A percentile compares a stretch with the other conserved stretches of the same genome.
These are phyloP conservation scores for Ustilago curta DNA, from an alignment of 1,284 basidiomycete species.

Conservation along the genomic window DNA sequence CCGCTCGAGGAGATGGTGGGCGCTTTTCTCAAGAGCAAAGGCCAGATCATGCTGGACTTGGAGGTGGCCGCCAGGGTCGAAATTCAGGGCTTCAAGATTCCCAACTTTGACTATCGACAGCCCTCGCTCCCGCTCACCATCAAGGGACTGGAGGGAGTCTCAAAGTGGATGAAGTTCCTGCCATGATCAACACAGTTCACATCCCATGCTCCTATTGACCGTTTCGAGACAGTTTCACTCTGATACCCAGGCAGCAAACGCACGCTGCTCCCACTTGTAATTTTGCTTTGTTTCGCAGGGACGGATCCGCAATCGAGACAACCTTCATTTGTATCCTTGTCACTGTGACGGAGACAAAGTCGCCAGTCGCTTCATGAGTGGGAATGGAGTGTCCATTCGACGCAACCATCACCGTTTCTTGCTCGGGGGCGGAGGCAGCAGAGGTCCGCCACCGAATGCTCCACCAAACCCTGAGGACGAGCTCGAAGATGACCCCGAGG, in stretches of 20 bases:
- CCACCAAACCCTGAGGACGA: conserved; percentile 30
- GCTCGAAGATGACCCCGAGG: conserved; percentile 20
- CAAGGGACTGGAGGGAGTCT: conserved; percentile 48
- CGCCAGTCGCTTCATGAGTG: not conserved
- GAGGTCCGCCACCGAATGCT: conserved; percentile 25
- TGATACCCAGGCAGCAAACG: conserved; percentile 9
- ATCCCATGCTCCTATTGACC: not conserved
- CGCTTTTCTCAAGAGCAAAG: conserved; percentile 56
- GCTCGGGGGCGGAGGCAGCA: conserved; percentile 57
- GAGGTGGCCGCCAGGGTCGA: conserved; percentile 52
- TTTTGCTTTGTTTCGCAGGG: not conserved
- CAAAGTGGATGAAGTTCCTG: conserved; percentile 52
- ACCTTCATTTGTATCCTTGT: conserved; percentile 6
- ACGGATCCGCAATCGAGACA: not conserved
- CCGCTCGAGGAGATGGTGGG: conserved; percentile 54
- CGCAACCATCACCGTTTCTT: conserved; percentile 32
- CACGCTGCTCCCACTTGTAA: not conserved
- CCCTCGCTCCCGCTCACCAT: conserved; percentile 52
- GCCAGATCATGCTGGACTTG: conserved; percentile 54
- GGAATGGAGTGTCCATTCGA: not conserved
- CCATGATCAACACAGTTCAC: conserved; percentile 8
- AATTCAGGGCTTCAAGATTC: conserved; percentile 55
- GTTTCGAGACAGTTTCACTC: not conserved
- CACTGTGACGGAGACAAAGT: not conserved
- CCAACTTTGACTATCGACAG: conserved; percentile 54